Evolutionary conservation across 371 early-diverging fungal genomes (phyloP), one percentile per base, ranked within the genome.

Genomic region (Mortierella sp.): DNA sequence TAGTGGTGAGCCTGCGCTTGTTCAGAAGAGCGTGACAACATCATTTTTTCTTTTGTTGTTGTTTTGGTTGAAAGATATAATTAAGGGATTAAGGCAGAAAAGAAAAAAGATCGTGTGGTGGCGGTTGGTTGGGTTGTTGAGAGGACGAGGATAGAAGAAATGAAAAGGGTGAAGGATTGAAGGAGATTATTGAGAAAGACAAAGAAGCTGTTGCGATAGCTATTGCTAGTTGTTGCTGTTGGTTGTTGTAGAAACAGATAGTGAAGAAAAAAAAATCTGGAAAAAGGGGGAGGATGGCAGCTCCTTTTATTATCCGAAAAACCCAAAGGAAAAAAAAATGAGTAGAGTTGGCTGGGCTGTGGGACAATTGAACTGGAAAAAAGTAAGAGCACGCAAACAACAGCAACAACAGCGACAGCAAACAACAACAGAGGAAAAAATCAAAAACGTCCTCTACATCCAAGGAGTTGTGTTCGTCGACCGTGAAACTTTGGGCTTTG

Each of bases 1-100:
- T 76, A 38, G 24, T 38, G 38, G 21, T 38, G 65, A 65, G 65
- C 41, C 35, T 83, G 78, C 38, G 73, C 3, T 11, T 49, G 60
- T 16, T 74, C 55, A 27, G 75, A 46, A 58, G 75, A 65, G 68
- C 63, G 68, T 29, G 79, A 56, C 72, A 71, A 14, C 27, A 51
- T 16, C 75, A 77, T 78, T 32, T 46, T 74, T 56, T 51, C 14
- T 46, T 14, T 46, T 46, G 14, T 38, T 6, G 24, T 63, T 55
- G 77, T n/a, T 46, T 72, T 14, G 14, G 71, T 29, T 73, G 21
- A 63, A 51, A 7, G 35, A 63, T 46, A 6, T 21, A 27, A 29
- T 29, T 29, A 29, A 32, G 60, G 16, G 35, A 60, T 60, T 14
- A 29, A 32, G n/a, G 6, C 0, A 12, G 32, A 32, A 60, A 16